Evolutionary conservation across 1,284 basidiomycete genomes (phyloP).

Genomic region (Melampsora larici-populina): DNA sequence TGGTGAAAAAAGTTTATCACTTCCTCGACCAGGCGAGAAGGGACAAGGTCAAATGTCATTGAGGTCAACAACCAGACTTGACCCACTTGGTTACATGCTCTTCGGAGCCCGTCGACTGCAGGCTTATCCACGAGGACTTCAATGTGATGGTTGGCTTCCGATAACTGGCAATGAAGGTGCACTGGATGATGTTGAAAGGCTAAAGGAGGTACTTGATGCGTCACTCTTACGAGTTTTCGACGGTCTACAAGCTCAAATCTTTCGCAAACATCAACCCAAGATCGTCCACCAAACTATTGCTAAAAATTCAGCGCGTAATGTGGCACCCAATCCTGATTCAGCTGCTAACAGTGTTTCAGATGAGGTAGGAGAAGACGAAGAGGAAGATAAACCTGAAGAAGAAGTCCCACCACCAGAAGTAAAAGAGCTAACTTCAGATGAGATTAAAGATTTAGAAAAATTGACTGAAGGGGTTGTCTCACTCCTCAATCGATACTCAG

Average conservation of each 20-base stretch:
- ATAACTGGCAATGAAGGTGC: conserved; percentile 71
- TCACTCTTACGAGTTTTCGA: conserved; percentile 90
- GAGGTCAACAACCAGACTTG: conserved; percentile 61
- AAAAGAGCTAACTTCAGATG: conserved; percentile 2
- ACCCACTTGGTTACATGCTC: conserved; percentile 84
- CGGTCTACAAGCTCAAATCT: conserved; percentile 60
- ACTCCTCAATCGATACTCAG: conserved; percentile 35
- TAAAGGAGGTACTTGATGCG: conserved; percentile 76
- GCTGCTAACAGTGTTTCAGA: conserved; percentile 9
- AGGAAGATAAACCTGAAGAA: conserved; percentile 22
- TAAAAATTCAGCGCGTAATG: background rate
- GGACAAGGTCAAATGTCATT: conserved; percentile 41
- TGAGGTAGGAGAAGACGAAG: conserved; percentile 17
- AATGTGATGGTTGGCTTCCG: conserved; percentile 88
- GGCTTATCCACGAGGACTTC: conserved; percentile 56
- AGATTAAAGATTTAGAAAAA: conserved; percentile 31
- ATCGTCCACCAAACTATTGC: conserved; percentile 4
- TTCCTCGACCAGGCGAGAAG: conserved; percentile 35
- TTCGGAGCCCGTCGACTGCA: conserved; percentile 79
- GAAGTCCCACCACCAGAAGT: conserved; percentile 6
- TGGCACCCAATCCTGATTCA: conserved; percentile 9
- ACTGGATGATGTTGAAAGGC: conserved; percentile 76
- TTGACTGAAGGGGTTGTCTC: conserved; percentile 40
- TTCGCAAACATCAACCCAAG: conserved; percentile 14
- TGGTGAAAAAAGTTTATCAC: conserved; percentile 64